phyloP scores from a whole-genome alignment of 257 asterid genomes.

The Capsicum baccatum region DNA sequence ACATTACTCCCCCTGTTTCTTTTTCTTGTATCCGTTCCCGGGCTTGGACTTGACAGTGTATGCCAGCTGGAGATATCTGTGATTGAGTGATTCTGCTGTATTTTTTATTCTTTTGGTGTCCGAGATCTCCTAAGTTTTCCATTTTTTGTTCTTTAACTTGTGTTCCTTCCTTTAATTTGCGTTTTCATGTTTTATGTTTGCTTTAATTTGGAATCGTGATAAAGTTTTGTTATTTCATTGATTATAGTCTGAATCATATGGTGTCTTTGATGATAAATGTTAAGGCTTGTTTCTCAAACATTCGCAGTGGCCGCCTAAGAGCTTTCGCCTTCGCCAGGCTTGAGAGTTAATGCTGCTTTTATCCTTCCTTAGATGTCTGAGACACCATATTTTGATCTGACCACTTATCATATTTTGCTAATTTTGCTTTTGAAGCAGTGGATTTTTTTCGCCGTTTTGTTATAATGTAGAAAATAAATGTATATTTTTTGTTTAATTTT shows the following conservation, averaged over 20 bases:
- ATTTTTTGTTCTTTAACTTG: neutral
- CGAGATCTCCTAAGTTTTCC: slow-evolving; percentile 40
- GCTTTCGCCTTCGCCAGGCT: slow-evolving; percentile 67
- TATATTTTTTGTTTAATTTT: neutral
- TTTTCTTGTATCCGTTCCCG: neutral
- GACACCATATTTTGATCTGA: slow-evolving; percentile 21
- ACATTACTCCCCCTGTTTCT: neutral
- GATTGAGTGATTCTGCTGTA: no score
- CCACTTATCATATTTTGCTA: neutral
- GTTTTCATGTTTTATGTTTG: no score
- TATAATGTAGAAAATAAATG: neutral
- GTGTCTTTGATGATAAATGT: neutral
- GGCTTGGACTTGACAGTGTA: no score
- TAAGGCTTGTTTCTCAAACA: slow-evolving; percentile 67
- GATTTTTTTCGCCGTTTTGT: neutral
- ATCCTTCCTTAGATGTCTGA: slow-evolving; percentile 69
- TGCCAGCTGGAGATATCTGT: no score
- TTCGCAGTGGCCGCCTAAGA: slow-evolving; percentile 58
- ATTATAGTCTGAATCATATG: neutral
- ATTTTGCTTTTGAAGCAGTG: neutral
- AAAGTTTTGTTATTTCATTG: neutral
- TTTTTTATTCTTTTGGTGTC: slow-evolving; percentile 44
- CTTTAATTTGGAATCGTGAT: no score
- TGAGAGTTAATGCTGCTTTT: slow-evolving; percentile 58
- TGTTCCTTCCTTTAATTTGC: neutral